These are phyloP conservation scores for Alternaria ethzedia DNA, from an alignment of 2,329 filamentous ascomycete species.

Conservation along the genomic window DNA sequence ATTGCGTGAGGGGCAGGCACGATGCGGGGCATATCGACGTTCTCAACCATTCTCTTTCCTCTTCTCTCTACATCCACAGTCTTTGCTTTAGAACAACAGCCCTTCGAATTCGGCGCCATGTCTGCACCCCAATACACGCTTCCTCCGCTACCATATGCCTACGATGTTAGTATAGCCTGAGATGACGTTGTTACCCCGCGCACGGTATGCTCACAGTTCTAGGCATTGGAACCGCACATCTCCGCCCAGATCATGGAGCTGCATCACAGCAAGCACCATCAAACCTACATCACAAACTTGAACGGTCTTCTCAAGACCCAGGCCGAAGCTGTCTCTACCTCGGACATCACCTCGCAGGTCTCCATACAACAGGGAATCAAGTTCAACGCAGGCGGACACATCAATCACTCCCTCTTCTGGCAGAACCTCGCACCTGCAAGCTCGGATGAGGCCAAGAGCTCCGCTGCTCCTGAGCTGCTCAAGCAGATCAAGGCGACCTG, in stretches of 20 bases:
- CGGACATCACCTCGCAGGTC: constrained; percentile 69
- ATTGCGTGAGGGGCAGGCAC: constrained; percentile 16
- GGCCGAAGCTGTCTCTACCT: constrained; percentile 60
- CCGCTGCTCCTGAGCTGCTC: constrained; percentile 63
- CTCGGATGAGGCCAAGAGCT: constrained; percentile 63
- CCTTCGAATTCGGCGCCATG: constrained; percentile 46
- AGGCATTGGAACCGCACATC: constrained; percentile 77
- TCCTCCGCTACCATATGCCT: constrained; percentile 71
- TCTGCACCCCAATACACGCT: constrained; percentile 61
- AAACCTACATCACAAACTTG: constrained; percentile 78
- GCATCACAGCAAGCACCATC: constrained; percentile 80
- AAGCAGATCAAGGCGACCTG: constrained; percentile 69
- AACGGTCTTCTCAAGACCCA: constrained; percentile 71
- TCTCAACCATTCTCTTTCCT: constrained; percentile 21
- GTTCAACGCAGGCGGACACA: constrained; percentile 90
- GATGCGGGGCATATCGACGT: constrained; percentile 32
- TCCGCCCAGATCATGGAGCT: constrained; percentile 81
- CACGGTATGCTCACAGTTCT: constrained; percentile 13
- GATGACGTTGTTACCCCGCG: neutral
- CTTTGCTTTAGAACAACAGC: constrained; percentile 41
- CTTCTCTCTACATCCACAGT: constrained; percentile 16
- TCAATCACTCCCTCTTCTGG: constrained; percentile 95
- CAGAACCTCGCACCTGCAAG: constrained; percentile 73
- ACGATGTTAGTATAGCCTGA: constrained; percentile 64
- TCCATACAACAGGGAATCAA: constrained; percentile 74